Conservation (phyloP, 2,329 filamentous ascomycete species). For the Arthrobotrys sphaeroides region DNA sequence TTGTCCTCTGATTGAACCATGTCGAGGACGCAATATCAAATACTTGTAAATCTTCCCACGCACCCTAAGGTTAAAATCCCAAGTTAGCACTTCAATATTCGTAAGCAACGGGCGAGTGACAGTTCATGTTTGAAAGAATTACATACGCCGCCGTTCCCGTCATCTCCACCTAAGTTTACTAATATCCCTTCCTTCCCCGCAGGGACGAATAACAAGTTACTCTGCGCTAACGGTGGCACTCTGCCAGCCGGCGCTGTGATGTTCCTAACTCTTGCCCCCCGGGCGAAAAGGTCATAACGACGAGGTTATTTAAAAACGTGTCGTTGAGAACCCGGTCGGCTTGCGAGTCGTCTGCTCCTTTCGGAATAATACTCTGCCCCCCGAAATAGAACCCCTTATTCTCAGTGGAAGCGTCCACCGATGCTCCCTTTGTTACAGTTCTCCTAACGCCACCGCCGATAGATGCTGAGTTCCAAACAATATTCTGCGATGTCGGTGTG, state of each 20-base stretch:
- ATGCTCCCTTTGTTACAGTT: conserved; percentile 45
- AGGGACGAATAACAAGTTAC: conserved; percentile 48
- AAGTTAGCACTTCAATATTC: not conserved
- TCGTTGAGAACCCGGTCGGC: conserved; percentile 29
- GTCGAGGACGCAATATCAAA: conserved; percentile 50
- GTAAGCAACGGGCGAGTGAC: not conserved
- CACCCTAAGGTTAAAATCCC: conserved; percentile 23
- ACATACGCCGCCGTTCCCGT: conserved; percentile 25
- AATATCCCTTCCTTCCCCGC: conserved; percentile 47
- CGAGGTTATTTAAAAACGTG: conserved; percentile 34
- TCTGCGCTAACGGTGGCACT: conserved; percentile 26
- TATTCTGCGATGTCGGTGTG: conserved; percentile 34
- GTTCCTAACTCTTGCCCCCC: conserved; percentile 26
- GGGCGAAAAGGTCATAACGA: conserved; percentile 24
- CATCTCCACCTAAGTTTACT: conserved; percentile 39
- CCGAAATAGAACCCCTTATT: conserved; percentile 53
- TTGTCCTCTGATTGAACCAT: conserved; percentile 43
- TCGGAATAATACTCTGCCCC: conserved; percentile 33
- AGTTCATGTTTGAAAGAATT: not conserved
- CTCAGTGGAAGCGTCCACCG: conserved; percentile 29
- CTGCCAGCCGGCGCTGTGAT: conserved; percentile 21
- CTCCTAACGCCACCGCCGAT: conserved; percentile 31
- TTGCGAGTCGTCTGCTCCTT: conserved; percentile 30
- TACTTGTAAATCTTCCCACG: conserved; percentile 48
- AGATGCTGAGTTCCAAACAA: conserved; percentile 30